A percentile compares a stretch with the other conserved stretches of the same genome.
These are phyloP conservation scores for Pinus taeda DNA, from an alignment of 75 land plant genomes.

Conservation along the genomic window DNA sequence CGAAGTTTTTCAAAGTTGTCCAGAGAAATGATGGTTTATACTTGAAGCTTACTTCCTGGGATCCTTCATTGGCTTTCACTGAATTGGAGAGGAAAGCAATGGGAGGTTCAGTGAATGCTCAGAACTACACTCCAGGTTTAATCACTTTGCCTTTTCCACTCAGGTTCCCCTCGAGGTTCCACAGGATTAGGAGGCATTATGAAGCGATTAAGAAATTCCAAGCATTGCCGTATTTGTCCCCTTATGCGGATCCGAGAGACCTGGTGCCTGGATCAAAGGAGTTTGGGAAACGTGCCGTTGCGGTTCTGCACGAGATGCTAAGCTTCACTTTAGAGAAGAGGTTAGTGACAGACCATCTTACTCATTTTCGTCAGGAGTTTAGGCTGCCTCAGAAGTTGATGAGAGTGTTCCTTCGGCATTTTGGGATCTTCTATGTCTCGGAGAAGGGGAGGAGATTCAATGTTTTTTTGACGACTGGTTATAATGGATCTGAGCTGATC, in stretches of 20 bases:
- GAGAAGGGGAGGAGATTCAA: constrained; percentile 68
- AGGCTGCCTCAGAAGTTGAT: constrained; percentile 72
- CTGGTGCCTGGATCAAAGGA: constrained; percentile 41
- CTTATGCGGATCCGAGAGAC: constrained; percentile 64
- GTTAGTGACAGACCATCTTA: constrained; percentile 60
- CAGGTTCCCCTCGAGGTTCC: constrained; percentile 45
- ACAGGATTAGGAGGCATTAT: constrained; percentile 34
- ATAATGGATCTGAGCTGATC: constrained; percentile 54
- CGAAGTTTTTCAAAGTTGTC: constrained; percentile 56
- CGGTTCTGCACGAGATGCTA: constrained; percentile 71
- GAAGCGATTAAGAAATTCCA: constrained; percentile 60
- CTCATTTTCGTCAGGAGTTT: constrained; percentile 64
- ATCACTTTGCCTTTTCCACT: constrained; percentile 55
- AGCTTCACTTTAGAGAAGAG: constrained; percentile 80
- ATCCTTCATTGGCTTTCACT: constrained; percentile 69
- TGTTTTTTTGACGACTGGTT: constrained; percentile 74
- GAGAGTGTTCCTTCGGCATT: constrained; percentile 63
- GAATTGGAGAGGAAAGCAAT: constrained; percentile 52
- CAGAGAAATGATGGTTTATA: constrained; percentile 28
- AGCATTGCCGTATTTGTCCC: constrained; percentile 61
- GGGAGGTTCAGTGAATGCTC: constrained; percentile 4
- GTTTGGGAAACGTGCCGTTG: constrained; percentile 75
- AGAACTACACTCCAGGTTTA: constrained; percentile 21
- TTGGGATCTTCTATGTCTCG: constrained; percentile 76
- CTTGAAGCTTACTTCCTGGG: constrained; percentile 73